Percentiles rank a stretch among this genome's conserved stretches.
Conservation (phyloP, 805 yeast genomes). For the Pichia exigua region DNA sequence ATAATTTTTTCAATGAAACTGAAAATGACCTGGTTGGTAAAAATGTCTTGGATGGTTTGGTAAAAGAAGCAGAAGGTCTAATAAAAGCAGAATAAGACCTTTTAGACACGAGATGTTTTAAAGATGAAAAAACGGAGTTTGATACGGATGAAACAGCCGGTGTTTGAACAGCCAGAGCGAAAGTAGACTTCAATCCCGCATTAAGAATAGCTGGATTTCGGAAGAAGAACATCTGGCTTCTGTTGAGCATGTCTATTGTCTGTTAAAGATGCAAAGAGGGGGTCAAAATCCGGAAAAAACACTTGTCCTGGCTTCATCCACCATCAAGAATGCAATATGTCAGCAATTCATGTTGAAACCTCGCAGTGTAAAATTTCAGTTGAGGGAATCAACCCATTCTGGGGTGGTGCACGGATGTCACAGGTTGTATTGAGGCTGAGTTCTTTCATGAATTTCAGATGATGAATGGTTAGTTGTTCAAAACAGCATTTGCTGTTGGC, state of each 20-base stretch:
- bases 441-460: background rate
- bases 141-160: background rate
- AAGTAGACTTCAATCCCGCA: constrained; percentile 17
- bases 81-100: background rate
- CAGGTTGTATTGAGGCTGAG: background rate
- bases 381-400: too few relatives aligned
- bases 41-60: background rate
- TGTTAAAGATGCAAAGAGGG: too few relatives aligned
- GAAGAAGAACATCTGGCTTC: constrained; percentile 46
- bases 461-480: too few relatives aligned
- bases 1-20: background rate
- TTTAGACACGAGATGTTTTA: background rate
- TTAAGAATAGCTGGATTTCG: constrained; percentile 40
- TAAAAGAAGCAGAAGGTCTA: background rate
- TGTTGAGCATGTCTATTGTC: background rate
- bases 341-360: too few relatives aligned
- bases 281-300: too few relatives aligned
- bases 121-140: background rate
- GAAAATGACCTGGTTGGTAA: background rate
- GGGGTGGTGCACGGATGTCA: background rate
- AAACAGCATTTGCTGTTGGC: background rate
- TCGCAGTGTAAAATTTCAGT: too few relatives aligned
- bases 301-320: too few relatives aligned
- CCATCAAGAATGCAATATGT: background rate
- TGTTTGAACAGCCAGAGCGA: constrained; percentile 9